phyloP scores from a whole-genome alignment of 345 rosid species.

The Corchorus capsularis region DNA sequence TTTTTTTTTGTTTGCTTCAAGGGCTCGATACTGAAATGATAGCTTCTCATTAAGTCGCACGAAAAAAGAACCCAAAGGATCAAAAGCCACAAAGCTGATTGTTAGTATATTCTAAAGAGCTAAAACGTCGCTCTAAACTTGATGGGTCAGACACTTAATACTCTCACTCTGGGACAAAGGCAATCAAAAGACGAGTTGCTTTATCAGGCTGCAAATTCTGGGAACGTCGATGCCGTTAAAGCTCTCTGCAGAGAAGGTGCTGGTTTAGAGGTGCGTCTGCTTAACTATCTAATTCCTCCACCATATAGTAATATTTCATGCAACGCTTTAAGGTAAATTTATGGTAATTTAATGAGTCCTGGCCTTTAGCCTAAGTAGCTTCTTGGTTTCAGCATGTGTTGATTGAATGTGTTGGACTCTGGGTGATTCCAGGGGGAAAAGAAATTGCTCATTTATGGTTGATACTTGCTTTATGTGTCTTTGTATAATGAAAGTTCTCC shows the following conservation, averaged over 20 bases:
- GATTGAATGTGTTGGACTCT: not conserved
- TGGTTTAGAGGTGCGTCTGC: slow-evolving; percentile 42
- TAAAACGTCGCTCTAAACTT: not conserved
- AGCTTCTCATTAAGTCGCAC: not conserved
- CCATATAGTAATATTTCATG: not conserved
- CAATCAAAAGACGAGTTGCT: slow-evolving; percentile 46
- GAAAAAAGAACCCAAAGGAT: not conserved
- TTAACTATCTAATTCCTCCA: not conserved
- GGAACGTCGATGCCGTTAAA: slow-evolving; percentile 37
- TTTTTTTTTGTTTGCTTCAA: not conserved
- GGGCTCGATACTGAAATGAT: not conserved
- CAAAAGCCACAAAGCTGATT: not conserved
- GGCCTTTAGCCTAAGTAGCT: not conserved
- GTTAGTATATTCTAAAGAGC: not conserved
- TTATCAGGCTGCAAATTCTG: slow-evolving; percentile 33
- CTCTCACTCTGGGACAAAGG: slow-evolving; percentile 24
- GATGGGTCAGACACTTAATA: slow-evolving; percentile 44
- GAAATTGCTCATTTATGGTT: not conserved
- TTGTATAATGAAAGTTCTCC: not conserved
- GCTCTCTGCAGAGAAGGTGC: slow-evolving; percentile 40
- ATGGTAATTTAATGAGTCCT: not conserved
- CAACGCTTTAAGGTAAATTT: not conserved
- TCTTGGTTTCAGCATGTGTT: not conserved
- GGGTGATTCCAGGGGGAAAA: not conserved
- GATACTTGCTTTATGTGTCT: not conserved